Base-by-base conservation (phyloP, 1,284 basidiomycete species). In the Leccinum ponderosum region DNA sequence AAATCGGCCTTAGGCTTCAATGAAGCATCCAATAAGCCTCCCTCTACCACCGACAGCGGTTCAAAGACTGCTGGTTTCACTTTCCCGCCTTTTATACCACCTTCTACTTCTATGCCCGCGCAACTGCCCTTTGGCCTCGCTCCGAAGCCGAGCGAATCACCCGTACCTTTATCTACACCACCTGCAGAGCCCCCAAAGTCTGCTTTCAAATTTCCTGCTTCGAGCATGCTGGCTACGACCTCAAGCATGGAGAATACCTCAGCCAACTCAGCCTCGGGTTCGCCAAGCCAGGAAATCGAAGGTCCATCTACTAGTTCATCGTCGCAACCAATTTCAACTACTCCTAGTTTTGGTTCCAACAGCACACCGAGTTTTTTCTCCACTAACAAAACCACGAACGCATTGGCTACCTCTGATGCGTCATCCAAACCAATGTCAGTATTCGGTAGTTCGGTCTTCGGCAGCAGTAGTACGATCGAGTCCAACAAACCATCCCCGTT, bases 391-490 rank as follows among this genome's bases (percentile, higher is more conserved):
- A 12, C 62, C 27, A 55, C 65, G 6, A 66, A 53, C 27, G 31
- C 55, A 12, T 72, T 69, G 14, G 59, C 64, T 20, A 17, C 56
- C 6, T 62, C 66, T 17, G 74, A 74, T 48, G 51, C 48, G 22
- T 2, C 58, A 27, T 52, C 58, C 15, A 76, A 66, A 52, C 62
- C 74, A 31, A 63, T 58, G 2, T 68, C 70, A 11, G 50, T 64
- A 22, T 74, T 76, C 14, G 70, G 69, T 8, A 55, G 59, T 31
- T 64, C 75, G 20, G 53, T 71, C 42, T 76, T 75, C 63, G 73
- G 72, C 14, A 57, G 37, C 31, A 57, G 27, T 47, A 39, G 50
- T 17, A 44, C 35, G 35, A 53, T 51, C 20, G 72, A 73, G 29
- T 55, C 62, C 11, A 61, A 22, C 29, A 73, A 58, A 17, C 35